Evolutionary conservation across 2,329 filamentous ascomycete species (phyloP), one percentile per base, ranked within the genome.

Genomic region (Xylaria hypoxylon): DNA sequence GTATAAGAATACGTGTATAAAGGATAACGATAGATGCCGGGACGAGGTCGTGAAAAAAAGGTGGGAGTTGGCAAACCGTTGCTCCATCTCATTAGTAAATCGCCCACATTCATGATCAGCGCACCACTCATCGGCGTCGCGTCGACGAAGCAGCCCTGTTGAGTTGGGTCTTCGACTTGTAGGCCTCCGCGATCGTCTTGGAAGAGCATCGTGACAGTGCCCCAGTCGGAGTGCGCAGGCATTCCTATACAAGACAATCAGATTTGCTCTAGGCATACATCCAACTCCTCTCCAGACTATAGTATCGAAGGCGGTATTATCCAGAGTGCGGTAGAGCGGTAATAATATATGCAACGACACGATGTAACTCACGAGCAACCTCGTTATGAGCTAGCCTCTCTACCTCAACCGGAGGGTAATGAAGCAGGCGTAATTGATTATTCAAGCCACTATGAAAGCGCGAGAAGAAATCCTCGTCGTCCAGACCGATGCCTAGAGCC

Each of bases 371-470:
- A 69, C 85, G 78, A 10, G 83, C 80, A 42, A 82, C 79, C 17
- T 77, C 71, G 13, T 80, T 78, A 47, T 78, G 80, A 33, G 80
- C 78, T 22, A 87, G 73, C 40, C 79, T 79, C 35, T 78, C 77
- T 5, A 80, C 80, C 28, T 81, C 78, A 4, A 86, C 78, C 2
- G 82, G 77, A 0, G 85, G 84, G 66, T 88, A 90, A 73, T 90
- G 87, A 17, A 90, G 77, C 28, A 91, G 75, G 1, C 89, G 83
- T 10, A 90, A 78, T 67, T 89, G 87, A 68, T 88, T 87, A 70
- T 88, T 84, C 63, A 84, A 80, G 0, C 84, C 83, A 38, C 81
- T 82, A 75, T 90, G 87, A 50, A 84, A 81, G 22, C 76, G 74
- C 2, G 82, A 69, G n/a, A 86, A 75, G 67, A 81, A 79, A 11